These are phyloP conservation scores for Chalciporus pseudorubinellus DNA, from an alignment of 768 basidiomycete species.

Conservation along the genomic window DNA sequence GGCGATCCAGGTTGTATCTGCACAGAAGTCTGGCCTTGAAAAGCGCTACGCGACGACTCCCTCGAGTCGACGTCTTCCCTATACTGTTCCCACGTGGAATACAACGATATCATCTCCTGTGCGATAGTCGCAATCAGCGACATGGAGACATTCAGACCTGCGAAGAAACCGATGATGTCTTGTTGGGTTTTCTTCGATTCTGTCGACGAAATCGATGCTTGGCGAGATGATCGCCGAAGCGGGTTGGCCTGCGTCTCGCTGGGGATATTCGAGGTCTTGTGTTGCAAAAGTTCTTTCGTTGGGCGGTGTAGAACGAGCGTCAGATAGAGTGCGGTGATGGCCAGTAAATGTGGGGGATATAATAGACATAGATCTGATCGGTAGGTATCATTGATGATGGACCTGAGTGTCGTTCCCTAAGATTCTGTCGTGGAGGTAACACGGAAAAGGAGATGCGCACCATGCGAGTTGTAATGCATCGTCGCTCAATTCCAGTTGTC, in stretches of 20 bases:
- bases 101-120: constrained; percentile 89
- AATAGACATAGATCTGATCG: constrained; percentile 91
- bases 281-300: constrained; percentile 45
- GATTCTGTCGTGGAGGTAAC: neutral
- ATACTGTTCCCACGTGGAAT: constrained; percentile 86
- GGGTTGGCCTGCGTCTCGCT: constrained; percentile 31
- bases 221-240: constrained; percentile 57
- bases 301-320: constrained; percentile 73
- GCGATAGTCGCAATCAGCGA: constrained; percentile 78
- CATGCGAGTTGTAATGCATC: constrained; percentile 88
- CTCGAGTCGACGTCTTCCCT: constrained; percentile 56
- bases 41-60: constrained; percentile 16
- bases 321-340: constrained; percentile 88
- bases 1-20: constrained; percentile 18
- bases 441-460: constrained; percentile 40
- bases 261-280: constrained; percentile 30
- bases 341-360: constrained; percentile 93
- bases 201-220: constrained; percentile 33
- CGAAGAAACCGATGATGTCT: constrained; percentile 80
- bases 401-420: constrained; percentile 49
- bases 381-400: constrained; percentile 95
- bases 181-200: constrained; percentile 41
- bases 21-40: constrained; percentile 9
- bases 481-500: constrained; percentile 71
- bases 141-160: constrained; percentile 82